Conservation (phyloP, 257 asterid genomes). For the Nemophila menziesii region DNA sequence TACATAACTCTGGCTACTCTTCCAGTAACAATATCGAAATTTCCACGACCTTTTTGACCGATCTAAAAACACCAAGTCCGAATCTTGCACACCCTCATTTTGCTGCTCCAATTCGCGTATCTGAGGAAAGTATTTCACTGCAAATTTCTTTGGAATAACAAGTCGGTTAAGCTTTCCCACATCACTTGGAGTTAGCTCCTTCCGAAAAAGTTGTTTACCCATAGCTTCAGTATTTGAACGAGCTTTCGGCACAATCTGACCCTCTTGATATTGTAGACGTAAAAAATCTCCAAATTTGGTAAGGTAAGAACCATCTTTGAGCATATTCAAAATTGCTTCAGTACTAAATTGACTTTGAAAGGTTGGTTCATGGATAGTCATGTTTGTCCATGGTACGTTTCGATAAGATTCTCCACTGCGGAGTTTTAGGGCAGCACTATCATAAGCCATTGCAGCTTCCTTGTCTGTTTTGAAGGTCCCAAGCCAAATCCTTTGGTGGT, state of each 20-base stretch:
- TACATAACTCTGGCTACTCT: conserved; percentile 63
- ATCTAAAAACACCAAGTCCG: conserved; percentile 37
- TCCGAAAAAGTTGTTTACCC: conserved; percentile 31
- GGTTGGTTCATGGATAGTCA: conserved; percentile 25
- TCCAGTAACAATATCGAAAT: conserved; percentile 61
- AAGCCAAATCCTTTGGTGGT: conserved; percentile 58
- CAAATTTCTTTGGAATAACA: conserved; percentile 49
- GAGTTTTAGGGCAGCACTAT: conserved; percentile 47
- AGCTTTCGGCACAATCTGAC: background rate
- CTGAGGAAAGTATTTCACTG: conserved; percentile 28
- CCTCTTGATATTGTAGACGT: conserved; percentile 10
- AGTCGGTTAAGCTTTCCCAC: conserved; percentile 38
- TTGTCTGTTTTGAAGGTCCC: conserved; percentile 51
- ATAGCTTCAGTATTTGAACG: background rate
- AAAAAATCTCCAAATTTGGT: conserved; percentile 30
- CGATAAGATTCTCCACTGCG: conserved; percentile 24
- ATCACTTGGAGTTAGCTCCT: conserved; percentile 58
- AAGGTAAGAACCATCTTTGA: conserved; percentile 52
- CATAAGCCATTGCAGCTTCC: conserved; percentile 68
- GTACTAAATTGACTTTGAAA: conserved; percentile 41
- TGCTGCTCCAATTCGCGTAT: conserved; percentile 16
- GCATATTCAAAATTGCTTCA: conserved; percentile 40
- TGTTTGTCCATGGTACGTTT: conserved; percentile 41
- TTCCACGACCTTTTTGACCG: conserved; percentile 42
- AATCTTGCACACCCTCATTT: conserved; percentile 15